These are phyloP conservation scores for Raffaelea albimanens DNA, from an alignment of 2,329 filamentous ascomycete genomes.

Conservation along the genomic window DNA sequence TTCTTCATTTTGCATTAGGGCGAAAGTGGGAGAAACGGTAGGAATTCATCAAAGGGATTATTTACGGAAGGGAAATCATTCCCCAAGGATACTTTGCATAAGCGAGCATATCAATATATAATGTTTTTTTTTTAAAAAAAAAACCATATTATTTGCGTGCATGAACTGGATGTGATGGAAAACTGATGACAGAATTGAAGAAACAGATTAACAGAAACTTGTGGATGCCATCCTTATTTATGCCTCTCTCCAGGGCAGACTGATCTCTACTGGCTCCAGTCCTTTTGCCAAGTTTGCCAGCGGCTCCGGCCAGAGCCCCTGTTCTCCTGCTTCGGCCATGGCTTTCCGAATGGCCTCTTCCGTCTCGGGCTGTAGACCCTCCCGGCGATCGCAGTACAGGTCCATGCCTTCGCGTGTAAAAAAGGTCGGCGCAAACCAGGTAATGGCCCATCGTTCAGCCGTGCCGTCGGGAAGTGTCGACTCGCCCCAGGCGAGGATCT, in stretches of 20 bases:
- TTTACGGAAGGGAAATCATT: too few species aligned
- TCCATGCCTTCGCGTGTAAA: constrained; percentile 80
- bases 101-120: constrained; percentile 10
- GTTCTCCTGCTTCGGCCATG: constrained; percentile 28
- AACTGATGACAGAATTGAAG: too few species aligned
- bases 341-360: constrained; percentile 6
- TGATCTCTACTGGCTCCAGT: constrained; percentile 42
- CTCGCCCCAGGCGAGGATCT: constrained; percentile 68
- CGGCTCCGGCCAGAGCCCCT: constrained; percentile 39
- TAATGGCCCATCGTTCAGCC: constrained; percentile 62
- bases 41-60: too few species aligned
- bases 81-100: not conserved
- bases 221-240: not conserved
- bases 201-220: not conserved
- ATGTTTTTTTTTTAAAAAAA: constrained; percentile 21
- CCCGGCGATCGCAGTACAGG: constrained; percentile 57
- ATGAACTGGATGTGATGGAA: too few species aligned
- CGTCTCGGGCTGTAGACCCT: constrained; percentile 49
- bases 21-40: not conserved
- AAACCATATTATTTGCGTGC: too few species aligned
- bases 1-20: not conserved
- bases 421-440: constrained; percentile 73
- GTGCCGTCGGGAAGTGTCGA: constrained; percentile 20
- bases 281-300: constrained; percentile 41
- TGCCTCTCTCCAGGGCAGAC: constrained; percentile 37